phyloP scores from a whole-genome alignment of 371 early-diverging fungal species.

The Lichtheimia ramosa region DNA sequence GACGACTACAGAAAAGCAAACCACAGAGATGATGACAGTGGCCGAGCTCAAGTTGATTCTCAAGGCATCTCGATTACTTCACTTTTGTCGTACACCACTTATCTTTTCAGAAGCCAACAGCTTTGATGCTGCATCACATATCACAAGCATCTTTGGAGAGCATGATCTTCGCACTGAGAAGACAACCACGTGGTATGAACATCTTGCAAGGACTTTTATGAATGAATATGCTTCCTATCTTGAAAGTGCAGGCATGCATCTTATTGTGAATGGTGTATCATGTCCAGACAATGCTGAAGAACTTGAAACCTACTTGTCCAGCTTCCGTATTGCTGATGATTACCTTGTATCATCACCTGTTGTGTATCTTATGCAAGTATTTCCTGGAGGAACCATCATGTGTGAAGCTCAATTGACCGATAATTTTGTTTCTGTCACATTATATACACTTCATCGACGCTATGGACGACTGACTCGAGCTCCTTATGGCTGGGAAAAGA shows the following conservation, averaged over 20 bases:
- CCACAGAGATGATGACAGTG: conserved; percentile 52
- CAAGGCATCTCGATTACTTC: conserved; percentile 61
- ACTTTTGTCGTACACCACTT: conserved; percentile 68
- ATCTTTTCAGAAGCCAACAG: conserved; percentile 44
- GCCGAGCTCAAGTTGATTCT: conserved; percentile 59
- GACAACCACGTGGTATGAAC: conserved; percentile 56
- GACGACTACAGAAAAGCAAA: conserved; percentile 20
- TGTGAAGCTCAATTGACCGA: conserved; percentile 74
- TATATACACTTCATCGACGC: conserved; percentile 71
- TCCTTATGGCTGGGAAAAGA: conserved; percentile 45
- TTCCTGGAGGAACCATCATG: conserved; percentile 70
- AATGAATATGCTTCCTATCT: conserved; percentile 70
- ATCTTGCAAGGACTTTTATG: conserved; percentile 59
- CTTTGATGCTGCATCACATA: conserved; percentile 6
- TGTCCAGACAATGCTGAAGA: conserved; percentile 24
- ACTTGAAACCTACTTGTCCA: conserved; percentile 27
- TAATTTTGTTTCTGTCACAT: conserved; percentile 69
- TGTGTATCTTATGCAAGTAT: conserved; percentile 65
- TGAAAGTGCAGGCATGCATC: conserved; percentile 67
- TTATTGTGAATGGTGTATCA: conserved; percentile 41
- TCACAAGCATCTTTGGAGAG: conserved; percentile 3
- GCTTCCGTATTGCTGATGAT: conserved; percentile 32
- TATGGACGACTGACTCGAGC: conserved; percentile 58
- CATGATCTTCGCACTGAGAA: conserved; percentile 13
- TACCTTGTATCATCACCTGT: conserved; percentile 52